Conservation (phyloP, 371 early-diverging fungal genomes). For the Mortierella sp. region DNA sequence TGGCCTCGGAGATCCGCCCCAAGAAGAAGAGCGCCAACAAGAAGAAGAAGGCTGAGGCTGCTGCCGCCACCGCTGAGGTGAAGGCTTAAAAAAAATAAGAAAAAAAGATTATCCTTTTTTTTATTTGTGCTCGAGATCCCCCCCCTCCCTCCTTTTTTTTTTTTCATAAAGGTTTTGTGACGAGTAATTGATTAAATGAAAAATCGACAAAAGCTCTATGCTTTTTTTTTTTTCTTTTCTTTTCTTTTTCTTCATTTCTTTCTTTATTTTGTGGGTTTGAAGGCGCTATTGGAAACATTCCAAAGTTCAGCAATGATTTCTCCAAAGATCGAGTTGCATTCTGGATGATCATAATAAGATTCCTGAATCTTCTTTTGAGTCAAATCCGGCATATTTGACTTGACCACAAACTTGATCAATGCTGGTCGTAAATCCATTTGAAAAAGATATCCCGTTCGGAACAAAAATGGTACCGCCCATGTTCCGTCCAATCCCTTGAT, state of each 20-base stretch:
- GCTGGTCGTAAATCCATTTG: conserved; percentile 10
- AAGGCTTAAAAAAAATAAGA: too few species aligned
- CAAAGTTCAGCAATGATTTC: conserved; percentile 38
- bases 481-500: conserved; percentile 4
- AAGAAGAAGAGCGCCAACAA: conserved; percentile 58
- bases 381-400: conserved; percentile 15
- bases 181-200: neutral
- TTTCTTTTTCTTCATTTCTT: neutral
- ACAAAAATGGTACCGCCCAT: conserved; percentile 39
- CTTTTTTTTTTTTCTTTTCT: neutral
- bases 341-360: conserved; percentile 22
- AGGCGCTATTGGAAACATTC: neutral
- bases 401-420: conserved; percentile 25
- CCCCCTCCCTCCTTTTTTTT: neutral
- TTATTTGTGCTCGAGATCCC: neutral
- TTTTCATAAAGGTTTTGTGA: neutral
- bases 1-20: conserved; percentile 62
- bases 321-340: conserved; percentile 32
- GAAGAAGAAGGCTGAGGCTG: conserved; percentile 55
- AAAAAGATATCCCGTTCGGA: conserved; percentile 34
- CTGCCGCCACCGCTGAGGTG: conserved; percentile 41
- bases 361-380: conserved; percentile 12
- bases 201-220: conserved; percentile 9
- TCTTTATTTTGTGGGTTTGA: neutral
- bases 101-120: neutral